Base-by-base conservation (phyloP, 441 rosid genomes). In the Brassica hybrid region DNA sequence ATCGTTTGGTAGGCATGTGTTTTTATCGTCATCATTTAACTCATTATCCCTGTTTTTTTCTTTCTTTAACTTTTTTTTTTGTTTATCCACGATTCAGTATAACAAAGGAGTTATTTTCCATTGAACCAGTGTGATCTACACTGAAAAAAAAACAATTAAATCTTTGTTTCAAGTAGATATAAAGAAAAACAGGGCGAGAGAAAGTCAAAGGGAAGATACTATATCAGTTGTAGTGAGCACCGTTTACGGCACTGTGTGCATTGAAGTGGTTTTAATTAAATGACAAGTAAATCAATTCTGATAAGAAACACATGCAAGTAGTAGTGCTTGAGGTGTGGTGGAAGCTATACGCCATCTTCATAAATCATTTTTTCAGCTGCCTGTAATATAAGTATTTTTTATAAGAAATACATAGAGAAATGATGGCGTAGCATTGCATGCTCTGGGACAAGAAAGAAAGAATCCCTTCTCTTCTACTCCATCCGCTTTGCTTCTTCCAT, bases 361-460 rank as follows among this genome's bases (percentile, higher is more conserved):
- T 19, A 48, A 48, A 48, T 48, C 54, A 48, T 48, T 48, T 48
- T 2, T 3, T 43, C n/a, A 11, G 50, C 13, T 43, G 59, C 16
- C 13, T 43, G 59, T 52, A 52, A 52, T 50, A 50, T 16, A 50
- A 43, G 50, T 43, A 43, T 45, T 45, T 45, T 41, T 12, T 45
- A 1, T 6, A 52, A 50, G 19, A 50, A 14, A 14, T 21, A 21
- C 23, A 21, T 6, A 50, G 59, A 54, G 21, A 54, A 74, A 74
- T 79, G 75, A 79, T 79, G 75, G 72, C 58, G 72, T 69, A 69
- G 67, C 23, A 69, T 2, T 43, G 82, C 82, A 79, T 79, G 82
- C 79, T 58, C n/a, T 19, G 82, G 79, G 82, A 79, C 82, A 79
- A 74, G 64, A 43, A 38, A 38, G 43, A 36, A 36, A 36, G 43